phyloP scores from a whole-genome alignment of 202 grass and related monocot genomes.

The Panicum hallii region DNA sequence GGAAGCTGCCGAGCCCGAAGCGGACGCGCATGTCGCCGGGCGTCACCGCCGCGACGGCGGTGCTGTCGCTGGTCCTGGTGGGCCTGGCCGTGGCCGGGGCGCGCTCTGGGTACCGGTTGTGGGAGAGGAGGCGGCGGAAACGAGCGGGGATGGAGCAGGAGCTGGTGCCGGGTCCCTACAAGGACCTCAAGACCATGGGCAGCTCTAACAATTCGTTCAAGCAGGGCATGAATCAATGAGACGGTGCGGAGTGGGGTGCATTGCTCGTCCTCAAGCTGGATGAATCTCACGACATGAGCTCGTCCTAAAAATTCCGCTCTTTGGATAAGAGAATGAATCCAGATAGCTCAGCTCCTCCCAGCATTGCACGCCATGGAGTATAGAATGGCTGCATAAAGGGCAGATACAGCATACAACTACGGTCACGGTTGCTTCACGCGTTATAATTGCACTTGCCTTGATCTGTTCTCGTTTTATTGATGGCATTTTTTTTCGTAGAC shows the following conservation, averaged over 20 bases:
- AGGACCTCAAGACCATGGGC: slow-evolving; percentile 58
- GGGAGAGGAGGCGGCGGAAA: slow-evolving; percentile 29
- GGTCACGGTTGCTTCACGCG: not conserved
- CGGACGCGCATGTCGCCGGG: slow-evolving; percentile 22
- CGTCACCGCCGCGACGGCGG: slow-evolving; percentile 27
- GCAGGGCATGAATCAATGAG: slow-evolving; percentile 13
- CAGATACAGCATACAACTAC: not conserved
- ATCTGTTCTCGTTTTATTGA: not conserved
- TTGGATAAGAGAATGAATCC: not conserved
- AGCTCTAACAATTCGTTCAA: slow-evolving; percentile 46
- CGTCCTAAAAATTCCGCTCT: not conserved
- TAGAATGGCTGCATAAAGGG: not conserved
- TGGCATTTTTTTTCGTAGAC: not conserved
- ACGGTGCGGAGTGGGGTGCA: not conserved
- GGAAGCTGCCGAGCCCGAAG: not conserved
- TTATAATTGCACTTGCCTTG: not conserved
- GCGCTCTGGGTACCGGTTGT: slow-evolving; percentile 25
- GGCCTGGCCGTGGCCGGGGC: slow-evolving; percentile 46
- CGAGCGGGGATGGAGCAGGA: slow-evolving; percentile 55
- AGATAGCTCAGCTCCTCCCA: not conserved
- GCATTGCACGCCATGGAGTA: not conserved
- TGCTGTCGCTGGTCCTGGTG: slow-evolving; percentile 43
- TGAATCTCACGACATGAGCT: not conserved
- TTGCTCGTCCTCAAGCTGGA: not conserved
- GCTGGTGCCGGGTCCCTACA: slow-evolving; percentile 56